Percentiles rank a stretch among this genome's conserved stretches.
Conservation (phyloP, 2,329 filamentous ascomycete genomes). For the Fusarium sp. region DNA sequence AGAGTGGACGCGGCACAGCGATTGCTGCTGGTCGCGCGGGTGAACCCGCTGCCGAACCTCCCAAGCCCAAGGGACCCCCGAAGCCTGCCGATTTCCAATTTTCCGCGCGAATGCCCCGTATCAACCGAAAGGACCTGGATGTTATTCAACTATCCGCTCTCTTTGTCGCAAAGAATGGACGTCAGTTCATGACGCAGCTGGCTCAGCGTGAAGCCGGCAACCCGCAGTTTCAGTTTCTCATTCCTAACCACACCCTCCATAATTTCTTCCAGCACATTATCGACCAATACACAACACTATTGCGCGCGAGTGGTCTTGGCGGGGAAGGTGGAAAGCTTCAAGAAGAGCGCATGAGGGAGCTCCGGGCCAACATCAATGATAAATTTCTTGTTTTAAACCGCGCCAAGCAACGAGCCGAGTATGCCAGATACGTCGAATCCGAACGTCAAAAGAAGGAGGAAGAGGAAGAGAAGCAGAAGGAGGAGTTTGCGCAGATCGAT, state of each 20-base stretch:
- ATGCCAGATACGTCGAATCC: constrained; percentile 81
- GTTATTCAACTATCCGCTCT: constrained; percentile 80
- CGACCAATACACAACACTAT: constrained; percentile 88
- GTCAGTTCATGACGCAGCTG: constrained; percentile 88
- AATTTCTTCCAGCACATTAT: constrained; percentile 93
- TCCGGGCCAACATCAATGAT: constrained; percentile 79
- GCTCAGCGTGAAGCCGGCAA: constrained; percentile 90
- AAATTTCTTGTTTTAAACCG: constrained; percentile 82
- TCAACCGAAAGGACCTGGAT: constrained; percentile 91
- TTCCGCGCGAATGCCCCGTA: constrained; percentile 95
- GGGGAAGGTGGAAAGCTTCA: constrained; percentile 74
- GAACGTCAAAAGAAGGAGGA: constrained; percentile 92
- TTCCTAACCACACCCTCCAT: constrained; percentile 94
- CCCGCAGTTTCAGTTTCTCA: constrained; percentile 94
- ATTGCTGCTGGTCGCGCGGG: constrained; percentile 78
- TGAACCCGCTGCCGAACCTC: constrained; percentile 63
- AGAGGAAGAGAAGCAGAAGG: constrained; percentile 81
- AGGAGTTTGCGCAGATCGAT: constrained; percentile 84
- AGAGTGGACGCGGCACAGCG: constrained; percentile 80
- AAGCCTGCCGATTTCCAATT: constrained; percentile 90
- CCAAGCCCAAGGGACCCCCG: constrained; percentile 81
- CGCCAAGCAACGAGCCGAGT: constrained; percentile 87
- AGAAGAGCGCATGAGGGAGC: constrained; percentile 74
- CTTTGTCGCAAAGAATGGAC: constrained; percentile 92
- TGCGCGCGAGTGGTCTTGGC: constrained; percentile 73